Conservation (phyloP, 1,284 basidiomycete species). For the Cutaneotrichosporon curvatum region DNA sequence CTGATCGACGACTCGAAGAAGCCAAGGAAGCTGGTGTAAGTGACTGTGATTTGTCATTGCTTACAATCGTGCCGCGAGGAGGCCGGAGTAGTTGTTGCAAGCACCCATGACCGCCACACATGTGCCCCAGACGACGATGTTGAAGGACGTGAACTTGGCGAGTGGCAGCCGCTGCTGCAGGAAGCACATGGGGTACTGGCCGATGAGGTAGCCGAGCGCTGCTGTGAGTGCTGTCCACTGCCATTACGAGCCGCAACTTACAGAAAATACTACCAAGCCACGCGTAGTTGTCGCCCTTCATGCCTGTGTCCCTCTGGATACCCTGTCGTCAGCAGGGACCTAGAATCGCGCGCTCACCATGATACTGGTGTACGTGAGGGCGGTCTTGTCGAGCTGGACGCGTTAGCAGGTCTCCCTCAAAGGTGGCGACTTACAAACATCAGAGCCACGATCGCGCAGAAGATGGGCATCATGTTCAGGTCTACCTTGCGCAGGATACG, state of each 20-base stretch:
- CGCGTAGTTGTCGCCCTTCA: conserved; percentile 10
- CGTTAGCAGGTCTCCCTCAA: background rate
- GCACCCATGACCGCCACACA: conserved; percentile 17
- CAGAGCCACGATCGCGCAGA: background rate
- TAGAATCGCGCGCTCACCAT: conserved; percentile 6
- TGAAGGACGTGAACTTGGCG: conserved; percentile 11
- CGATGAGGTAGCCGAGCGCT: conserved; percentile 21
- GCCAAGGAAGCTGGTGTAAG: conserved; percentile 12
- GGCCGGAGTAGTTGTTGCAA: conserved; percentile 13
- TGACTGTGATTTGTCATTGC: background rate
- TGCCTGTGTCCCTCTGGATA: conserved; percentile 3
- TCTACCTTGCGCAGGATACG: background rate
- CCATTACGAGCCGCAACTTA: conserved; percentile 8
- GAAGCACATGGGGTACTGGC: conserved; percentile 20
- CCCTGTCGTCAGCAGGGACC: background rate
- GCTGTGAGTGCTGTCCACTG: background rate
- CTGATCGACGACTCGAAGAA: conserved; percentile 12
- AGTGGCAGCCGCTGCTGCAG: conserved; percentile 19
- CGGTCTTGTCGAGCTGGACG: conserved; percentile 13
- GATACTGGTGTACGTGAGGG: conserved; percentile 7
- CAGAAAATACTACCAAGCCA: conserved; percentile 23
- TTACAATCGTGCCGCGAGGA: conserved; percentile 21
- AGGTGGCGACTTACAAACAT: background rate
- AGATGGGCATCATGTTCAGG: background rate
- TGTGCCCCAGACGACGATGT: conserved; percentile 16